Percentiles rank a stretch among this genome's conserved stretches.
These are phyloP conservation scores for Astrocystis sublimbata DNA, from an alignment of 495 filamentous ascomycete species.

Conservation along the genomic window DNA sequence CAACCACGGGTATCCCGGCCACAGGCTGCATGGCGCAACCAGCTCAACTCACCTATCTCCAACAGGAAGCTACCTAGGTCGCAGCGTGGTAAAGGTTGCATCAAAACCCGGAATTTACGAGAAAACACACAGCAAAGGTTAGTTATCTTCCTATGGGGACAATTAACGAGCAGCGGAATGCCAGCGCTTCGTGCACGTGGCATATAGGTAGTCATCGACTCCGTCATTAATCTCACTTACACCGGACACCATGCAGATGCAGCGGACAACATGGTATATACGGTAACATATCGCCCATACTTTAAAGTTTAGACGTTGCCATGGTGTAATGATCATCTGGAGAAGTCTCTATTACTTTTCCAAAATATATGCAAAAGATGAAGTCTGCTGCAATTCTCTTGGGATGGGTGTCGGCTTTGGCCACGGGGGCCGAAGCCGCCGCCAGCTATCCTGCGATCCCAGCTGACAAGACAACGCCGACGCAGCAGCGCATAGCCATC, in stretches of 20 bases:
- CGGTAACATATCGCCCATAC: not conserved
- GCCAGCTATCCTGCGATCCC: conserved; percentile 56
- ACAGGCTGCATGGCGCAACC: not conserved
- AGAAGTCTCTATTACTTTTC: too few relatives aligned
- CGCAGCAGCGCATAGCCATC: conserved; percentile 60
- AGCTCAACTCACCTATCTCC: not conserved
- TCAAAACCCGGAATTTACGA: not conserved
- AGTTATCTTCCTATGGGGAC: not conserved
- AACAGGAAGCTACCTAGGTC: not conserved
- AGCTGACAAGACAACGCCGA: conserved; percentile 55
- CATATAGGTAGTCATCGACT: not conserved
- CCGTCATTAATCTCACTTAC: too few relatives aligned
- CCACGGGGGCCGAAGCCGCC: conserved; percentile 39
- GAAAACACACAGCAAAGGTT: too few relatives aligned
- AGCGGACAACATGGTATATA: too few relatives aligned
- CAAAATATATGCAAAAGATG: too few relatives aligned
- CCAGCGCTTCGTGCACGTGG: not conserved
- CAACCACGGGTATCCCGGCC: not conserved
- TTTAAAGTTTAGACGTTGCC: not conserved
- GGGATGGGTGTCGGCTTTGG: conserved; percentile 46
- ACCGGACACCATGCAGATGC: too few relatives aligned
- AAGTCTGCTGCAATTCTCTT: conserved; percentile 9
- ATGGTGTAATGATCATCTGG: too few relatives aligned
- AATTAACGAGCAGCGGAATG: not conserved
- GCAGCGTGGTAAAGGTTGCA: not conserved